Percentiles rank a stretch among this genome's conserved stretches.
These are phyloP conservation scores for Hamamelis virginiana DNA, from an alignment of 164 flowering plant genomes.

Conservation along the genomic window DNA sequence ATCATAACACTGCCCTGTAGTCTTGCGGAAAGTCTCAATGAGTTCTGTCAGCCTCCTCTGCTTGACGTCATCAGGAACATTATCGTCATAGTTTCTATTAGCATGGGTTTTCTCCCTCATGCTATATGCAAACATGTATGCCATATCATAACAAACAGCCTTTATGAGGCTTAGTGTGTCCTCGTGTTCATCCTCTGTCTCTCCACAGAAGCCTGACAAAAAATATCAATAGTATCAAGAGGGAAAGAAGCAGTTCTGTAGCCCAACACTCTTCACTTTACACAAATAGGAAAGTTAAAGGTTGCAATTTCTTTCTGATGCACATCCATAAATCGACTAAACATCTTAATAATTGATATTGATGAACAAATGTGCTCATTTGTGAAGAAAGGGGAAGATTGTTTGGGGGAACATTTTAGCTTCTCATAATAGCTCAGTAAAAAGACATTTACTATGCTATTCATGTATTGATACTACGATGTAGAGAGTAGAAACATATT, in stretches of 20 bases:
- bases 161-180: conserved; percentile 80
- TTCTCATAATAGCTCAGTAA: no score
- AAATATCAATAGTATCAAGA: neutral
- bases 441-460: no score
- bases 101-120: conserved; percentile 99
- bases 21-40: conserved; percentile 82
- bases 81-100: conserved; percentile 78
- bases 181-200: conserved; percentile 87
- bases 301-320: neutral
- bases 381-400: no score
- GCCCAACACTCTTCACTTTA: neutral
- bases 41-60: conserved; percentile 88
- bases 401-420: no score
- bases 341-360: neutral
- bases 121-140: conserved; percentile 99
- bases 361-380: neutral
- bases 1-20: conserved; percentile 79
- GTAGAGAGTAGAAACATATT: no score
- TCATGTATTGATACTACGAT: no score
- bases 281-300: neutral
- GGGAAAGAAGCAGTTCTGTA: neutral
- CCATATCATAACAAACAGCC: conserved; percentile 93
- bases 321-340: neutral
- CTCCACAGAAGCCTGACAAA: conserved; percentile 89
- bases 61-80: conserved; percentile 81